Conservation (phyloP, 805 yeast species). For the Lachancea lanzarotensis region DNA sequence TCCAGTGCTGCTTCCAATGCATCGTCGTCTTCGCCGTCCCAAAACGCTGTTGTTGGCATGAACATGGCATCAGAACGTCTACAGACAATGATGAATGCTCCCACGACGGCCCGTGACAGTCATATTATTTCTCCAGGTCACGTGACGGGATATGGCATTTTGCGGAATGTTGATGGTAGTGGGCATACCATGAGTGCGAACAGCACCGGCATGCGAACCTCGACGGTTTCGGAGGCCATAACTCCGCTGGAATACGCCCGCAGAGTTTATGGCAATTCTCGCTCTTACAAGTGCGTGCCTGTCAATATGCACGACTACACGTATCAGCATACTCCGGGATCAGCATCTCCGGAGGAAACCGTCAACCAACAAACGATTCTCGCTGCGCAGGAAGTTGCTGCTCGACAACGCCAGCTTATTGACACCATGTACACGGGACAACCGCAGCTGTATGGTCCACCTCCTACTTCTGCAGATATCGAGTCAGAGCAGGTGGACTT, state of each 20-base stretch:
- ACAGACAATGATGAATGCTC: too few species aligned
- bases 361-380: conserved; percentile 26
- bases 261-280: conserved; percentile 25
- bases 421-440: conserved; percentile 12
- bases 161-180: too few species aligned
- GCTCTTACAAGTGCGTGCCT: conserved; percentile 27
- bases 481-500: conserved; percentile 2
- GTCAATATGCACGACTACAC: conserved; percentile 19
- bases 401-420: conserved; percentile 25
- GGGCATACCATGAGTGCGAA: too few species aligned
- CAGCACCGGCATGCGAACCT: neutral
- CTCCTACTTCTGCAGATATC: neutral
- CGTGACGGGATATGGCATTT: neutral
- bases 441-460: neutral
- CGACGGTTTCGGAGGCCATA: conserved; percentile 12
- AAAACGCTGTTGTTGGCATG: too few species aligned
- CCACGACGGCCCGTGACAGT: too few species aligned
- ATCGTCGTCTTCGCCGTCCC: neutral
- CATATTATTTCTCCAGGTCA: neutral
- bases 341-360: conserved; percentile 27
- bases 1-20: conserved; percentile 1
- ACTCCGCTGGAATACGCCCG: conserved; percentile 29
- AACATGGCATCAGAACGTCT: too few species aligned
- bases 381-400: conserved; percentile 19
- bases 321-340: conserved; percentile 85